phyloP scores from a whole-genome alignment of 495 filamentous ascomycete genomes.

The Penicillium longicatenatum region DNA sequence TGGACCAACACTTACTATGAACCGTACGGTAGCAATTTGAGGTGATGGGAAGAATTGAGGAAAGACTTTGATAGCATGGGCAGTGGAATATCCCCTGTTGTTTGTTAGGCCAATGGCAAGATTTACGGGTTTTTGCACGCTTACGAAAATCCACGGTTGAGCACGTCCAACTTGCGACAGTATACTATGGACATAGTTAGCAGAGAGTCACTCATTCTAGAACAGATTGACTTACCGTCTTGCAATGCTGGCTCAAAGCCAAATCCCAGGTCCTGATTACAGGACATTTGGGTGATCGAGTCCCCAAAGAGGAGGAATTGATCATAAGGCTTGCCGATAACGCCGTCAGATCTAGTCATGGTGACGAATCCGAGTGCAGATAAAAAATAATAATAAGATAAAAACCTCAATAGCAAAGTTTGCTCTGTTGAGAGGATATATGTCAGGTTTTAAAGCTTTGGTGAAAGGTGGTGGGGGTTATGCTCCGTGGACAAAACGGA shows the following conservation, averaged over 20 bases:
- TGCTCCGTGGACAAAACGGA: slow-evolving; percentile 3
- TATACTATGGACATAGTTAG: slow-evolving; percentile 48
- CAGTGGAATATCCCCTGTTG: slow-evolving; percentile 67
- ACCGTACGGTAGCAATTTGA: slow-evolving; percentile 56
- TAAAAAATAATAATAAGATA: too few relatives aligned
- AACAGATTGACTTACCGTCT: slow-evolving; percentile 49
- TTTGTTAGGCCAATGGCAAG: neutral
- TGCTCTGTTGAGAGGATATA: neutral
- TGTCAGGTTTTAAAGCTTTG: neutral
- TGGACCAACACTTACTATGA: slow-evolving; percentile 57
- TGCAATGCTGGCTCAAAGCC: slow-evolving; percentile 72
- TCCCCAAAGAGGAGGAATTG: slow-evolving; percentile 84
- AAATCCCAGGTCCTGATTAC: slow-evolving; percentile 61
- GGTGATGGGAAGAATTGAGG: slow-evolving; percentile 59
- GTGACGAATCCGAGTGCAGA: neutral
- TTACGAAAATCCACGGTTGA: slow-evolving; percentile 67
- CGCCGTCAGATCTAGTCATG: slow-evolving; percentile 5
- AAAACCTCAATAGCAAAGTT: neutral
- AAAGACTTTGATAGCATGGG: slow-evolving; percentile 60
- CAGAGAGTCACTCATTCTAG: neutral
- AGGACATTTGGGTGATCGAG: slow-evolving; percentile 69
- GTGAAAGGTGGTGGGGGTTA: neutral
- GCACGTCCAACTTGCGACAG: slow-evolving; percentile 63
- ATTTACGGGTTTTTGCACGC: slow-evolving; percentile 2
- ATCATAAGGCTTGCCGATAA: slow-evolving; percentile 49